Conservation (phyloP, 1,284 basidiomycete species). For the Hortiboletus rubellus region DNA sequence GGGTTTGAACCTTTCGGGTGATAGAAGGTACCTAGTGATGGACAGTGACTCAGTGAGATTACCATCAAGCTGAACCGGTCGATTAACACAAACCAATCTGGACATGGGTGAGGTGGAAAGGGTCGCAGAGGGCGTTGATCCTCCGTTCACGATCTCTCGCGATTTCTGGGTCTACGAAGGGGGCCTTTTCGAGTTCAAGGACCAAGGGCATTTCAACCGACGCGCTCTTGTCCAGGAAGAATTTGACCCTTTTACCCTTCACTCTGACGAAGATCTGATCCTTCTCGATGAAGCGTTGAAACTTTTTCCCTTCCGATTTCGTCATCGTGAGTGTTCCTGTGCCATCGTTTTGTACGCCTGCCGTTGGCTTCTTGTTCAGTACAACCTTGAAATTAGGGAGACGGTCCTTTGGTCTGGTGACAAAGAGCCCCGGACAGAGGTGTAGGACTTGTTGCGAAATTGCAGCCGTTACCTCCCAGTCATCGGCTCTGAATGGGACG, state of each 20-base stretch:
- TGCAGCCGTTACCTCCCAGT: slow-evolving; percentile 56
- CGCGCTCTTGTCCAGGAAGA: slow-evolving; percentile 20
- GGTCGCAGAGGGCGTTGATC: slow-evolving; percentile 44
- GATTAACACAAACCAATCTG: slow-evolving; percentile 56
- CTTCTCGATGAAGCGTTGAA: slow-evolving; percentile 45
- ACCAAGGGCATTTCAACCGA: slow-evolving; percentile 26
- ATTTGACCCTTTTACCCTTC: slow-evolving; percentile 33
- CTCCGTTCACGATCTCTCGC: slow-evolving; percentile 55
- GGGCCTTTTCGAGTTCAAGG: slow-evolving; percentile 53
- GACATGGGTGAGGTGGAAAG: slow-evolving; percentile 55
- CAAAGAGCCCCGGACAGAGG: slow-evolving; percentile 40
- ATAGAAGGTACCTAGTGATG: slow-evolving; percentile 34
- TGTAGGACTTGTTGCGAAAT: slow-evolving; percentile 56
- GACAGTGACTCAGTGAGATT: neutral
- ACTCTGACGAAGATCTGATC: slow-evolving; percentile 41
- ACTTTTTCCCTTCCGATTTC: slow-evolving; percentile 42
- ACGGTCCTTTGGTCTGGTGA: slow-evolving; percentile 39
- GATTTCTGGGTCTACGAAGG: slow-evolving; percentile 59
- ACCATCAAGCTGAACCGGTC: slow-evolving; percentile 5
- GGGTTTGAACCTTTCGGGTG: slow-evolving; percentile 31
- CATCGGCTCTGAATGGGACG: slow-evolving; percentile 48
- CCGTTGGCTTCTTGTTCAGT: slow-evolving; percentile 47
- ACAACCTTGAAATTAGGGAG: slow-evolving; percentile 57
- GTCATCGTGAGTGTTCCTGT: slow-evolving; percentile 51
- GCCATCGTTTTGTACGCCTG: slow-evolving; percentile 57